These are phyloP conservation scores for Mucuna pruriens DNA, from an alignment of 306 rosid genomes.

Conservation along the genomic window DNA sequence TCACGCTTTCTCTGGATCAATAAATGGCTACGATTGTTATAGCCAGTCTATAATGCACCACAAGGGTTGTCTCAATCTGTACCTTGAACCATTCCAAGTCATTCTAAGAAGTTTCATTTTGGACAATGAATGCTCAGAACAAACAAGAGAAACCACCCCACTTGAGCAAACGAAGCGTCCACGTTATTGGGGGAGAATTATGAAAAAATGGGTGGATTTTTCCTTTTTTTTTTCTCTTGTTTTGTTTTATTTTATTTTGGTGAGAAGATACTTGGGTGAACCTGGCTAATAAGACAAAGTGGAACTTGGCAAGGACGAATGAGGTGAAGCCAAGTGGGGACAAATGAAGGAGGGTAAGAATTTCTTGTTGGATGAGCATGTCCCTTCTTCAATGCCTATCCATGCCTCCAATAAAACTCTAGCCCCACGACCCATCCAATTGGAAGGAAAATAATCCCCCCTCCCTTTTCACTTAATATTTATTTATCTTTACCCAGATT, in stretches of 20 bases:
- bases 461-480: conserved; percentile 1
- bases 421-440: conserved; percentile 82
- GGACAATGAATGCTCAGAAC: conserved; percentile 43
- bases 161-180: conserved; percentile 59
- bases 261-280: conserved; percentile 53
- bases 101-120: conserved; percentile 42
- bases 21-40: neutral
- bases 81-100: conserved; percentile 38
- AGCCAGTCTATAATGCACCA: conserved; percentile 38
- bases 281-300: conserved; percentile 68
- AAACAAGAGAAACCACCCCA: conserved; percentile 49
- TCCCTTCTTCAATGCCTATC: conserved; percentile 53
- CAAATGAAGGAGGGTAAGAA: conserved; percentile 44
- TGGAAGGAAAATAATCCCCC: neutral
- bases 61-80: conserved; percentile 45
- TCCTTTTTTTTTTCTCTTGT: neutral
- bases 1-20: conserved; percentile 14
- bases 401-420: conserved; percentile 51
- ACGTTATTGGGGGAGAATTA: conserved; percentile 46
- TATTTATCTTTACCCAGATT: conserved; percentile 44
- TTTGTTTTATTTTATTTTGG: conserved; percentile 9
- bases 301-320: conserved; percentile 51
- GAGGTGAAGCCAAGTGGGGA: conserved; percentile 58
- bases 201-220: conserved; percentile 25
- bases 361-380: conserved; percentile 62